These are phyloP conservation scores for Penicillium crustosum DNA, from an alignment of 2,329 filamentous ascomycete genomes.

Conservation along the genomic window DNA sequence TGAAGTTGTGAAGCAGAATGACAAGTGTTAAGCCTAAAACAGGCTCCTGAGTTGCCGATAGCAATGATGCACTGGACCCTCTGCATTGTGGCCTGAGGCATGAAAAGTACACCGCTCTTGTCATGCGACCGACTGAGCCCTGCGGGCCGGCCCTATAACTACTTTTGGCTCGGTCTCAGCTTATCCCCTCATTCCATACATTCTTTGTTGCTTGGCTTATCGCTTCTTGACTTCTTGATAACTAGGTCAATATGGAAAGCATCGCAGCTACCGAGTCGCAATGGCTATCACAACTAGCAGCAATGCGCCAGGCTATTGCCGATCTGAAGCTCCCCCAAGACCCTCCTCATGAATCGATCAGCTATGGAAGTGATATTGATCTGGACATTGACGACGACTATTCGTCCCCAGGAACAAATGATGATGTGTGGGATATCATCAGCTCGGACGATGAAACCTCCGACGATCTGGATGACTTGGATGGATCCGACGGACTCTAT, in stretches of 20 bases:
- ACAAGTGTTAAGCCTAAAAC: constrained; percentile 18
- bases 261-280: constrained; percentile 52
- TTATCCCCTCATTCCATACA: constrained; percentile 8
- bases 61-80: constrained; percentile 15
- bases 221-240: neutral
- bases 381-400: constrained; percentile 64
- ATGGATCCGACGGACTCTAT: constrained; percentile 46
- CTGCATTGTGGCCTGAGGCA: constrained; percentile 16
- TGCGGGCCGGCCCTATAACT: constrained; percentile 14
- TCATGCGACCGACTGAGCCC: constrained; percentile 15
- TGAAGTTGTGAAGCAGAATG: constrained; percentile 6
- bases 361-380: constrained; percentile 55
- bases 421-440: constrained; percentile 93
- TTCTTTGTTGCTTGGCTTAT: neutral
- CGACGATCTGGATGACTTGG: constrained; percentile 60
- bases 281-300: constrained; percentile 82
- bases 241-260: constrained; percentile 19
- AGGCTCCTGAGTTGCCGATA: constrained; percentile 11
- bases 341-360: constrained; percentile 40
- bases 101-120: constrained; percentile 14
- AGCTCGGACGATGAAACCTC: constrained; percentile 69
- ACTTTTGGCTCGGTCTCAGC: constrained; percentile 1
- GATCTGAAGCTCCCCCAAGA: constrained; percentile 62
- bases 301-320: constrained; percentile 83
- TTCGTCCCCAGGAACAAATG: constrained; percentile 60